Evolutionary conservation across 1,139 yeast species (phyloP).

Genomic region (Kluyveromyces marxianus): DNA sequence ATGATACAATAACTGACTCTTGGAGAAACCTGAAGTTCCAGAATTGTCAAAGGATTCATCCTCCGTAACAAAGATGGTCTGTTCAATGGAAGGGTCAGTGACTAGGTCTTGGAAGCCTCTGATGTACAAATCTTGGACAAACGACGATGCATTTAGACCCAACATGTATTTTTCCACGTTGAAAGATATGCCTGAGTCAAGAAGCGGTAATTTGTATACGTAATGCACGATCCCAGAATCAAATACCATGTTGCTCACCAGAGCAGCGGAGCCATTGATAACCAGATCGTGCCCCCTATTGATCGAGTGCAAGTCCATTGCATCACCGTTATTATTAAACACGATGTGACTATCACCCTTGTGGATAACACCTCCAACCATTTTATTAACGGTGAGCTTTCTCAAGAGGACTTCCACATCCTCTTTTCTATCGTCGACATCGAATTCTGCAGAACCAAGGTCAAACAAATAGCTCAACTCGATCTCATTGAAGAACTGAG

Average conservation of each 20-base stretch:
- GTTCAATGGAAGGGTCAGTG: conserved; percentile 47
- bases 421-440: conserved; percentile 30
- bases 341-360: neutral
- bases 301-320: conserved; percentile 24
- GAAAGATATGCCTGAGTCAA: conserved; percentile 37
- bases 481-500: conserved; percentile 33
- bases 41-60: conserved; percentile 16
- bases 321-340: conserved; percentile 23
- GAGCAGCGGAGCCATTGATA: conserved; percentile 27
- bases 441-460: conserved; percentile 17
- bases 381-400: conserved; percentile 14
- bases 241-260: conserved; percentile 39
- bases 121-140: conserved; percentile 64
- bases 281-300: conserved; percentile 30
- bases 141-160: conserved; percentile 60
- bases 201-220: conserved; percentile 36
- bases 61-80: conserved; percentile 41
- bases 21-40: conserved; percentile 34
- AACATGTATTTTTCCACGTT: conserved; percentile 66
- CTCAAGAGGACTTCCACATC: conserved; percentile 18
- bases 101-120: conserved; percentile 52
- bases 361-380: conserved; percentile 21
- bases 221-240: conserved; percentile 60
- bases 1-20: conserved; percentile 53
- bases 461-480: conserved; percentile 41